phyloP scores from a whole-genome alignment of 352 stramenopile genomes.

The Pythium guiyangense region DNA sequence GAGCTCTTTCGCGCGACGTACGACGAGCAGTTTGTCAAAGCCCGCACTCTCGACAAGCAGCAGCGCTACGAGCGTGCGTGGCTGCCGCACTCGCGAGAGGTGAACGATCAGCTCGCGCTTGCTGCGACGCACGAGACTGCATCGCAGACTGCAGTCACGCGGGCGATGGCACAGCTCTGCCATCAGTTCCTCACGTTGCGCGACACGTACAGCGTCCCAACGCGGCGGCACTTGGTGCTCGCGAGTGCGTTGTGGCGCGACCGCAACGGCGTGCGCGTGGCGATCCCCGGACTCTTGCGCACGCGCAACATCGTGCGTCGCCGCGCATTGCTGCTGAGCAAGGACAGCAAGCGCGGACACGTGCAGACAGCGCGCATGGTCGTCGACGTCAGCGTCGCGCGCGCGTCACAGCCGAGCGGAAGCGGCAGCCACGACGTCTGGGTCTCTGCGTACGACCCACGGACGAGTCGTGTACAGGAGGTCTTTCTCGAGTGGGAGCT shows the following conservation, averaged over 20 bases:
- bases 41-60: constrained; percentile 23
- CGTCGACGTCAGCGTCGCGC: constrained; percentile 39
- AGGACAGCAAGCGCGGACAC: constrained; percentile 8
- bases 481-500: constrained; percentile 74
- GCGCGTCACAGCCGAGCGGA: constrained; percentile 7
- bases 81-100: constrained; percentile 18
- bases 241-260: constrained; percentile 27
- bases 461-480: constrained; percentile 25
- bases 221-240: constrained; percentile 44
- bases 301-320: constrained; percentile 37
- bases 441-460: constrained; percentile 57
- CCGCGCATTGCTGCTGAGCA: constrained; percentile 28
- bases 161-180: constrained; percentile 34
- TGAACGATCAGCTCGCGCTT: constrained; percentile 19
- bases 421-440: constrained; percentile 21
- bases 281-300: constrained; percentile 41
- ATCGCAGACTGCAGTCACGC: constrained; percentile 19
- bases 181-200: constrained; percentile 32
- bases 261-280: constrained; percentile 21
- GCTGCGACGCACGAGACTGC: constrained; percentile 24
- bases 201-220: constrained; percentile 37
- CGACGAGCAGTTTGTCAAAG: constrained; percentile 49
- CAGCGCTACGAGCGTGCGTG: constrained; percentile 27
- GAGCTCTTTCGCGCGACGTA: constrained; percentile 55
- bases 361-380: constrained; percentile 29